These are phyloP conservation scores for Herpetospermum pedunculosum DNA, from an alignment of 306 rosid species.

Conservation along the genomic window DNA sequence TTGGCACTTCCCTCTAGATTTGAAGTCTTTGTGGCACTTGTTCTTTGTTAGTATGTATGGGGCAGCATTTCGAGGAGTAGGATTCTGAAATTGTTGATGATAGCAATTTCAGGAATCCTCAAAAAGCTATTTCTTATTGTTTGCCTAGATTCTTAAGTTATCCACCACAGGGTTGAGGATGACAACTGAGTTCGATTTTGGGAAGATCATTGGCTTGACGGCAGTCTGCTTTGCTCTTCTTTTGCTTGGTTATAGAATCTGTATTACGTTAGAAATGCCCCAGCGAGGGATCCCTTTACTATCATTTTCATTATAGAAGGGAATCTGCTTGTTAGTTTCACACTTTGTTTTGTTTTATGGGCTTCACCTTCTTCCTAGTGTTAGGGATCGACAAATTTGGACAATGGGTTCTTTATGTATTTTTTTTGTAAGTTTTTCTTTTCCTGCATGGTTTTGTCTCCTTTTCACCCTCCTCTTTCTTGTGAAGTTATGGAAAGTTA, in stretches of 20 bases:
- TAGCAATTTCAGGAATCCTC: not conserved
- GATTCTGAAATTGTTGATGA: not conserved
- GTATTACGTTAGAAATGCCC: too few species aligned
- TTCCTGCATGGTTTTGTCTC: not conserved
- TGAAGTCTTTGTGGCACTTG: not conserved
- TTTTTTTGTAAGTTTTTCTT: not conserved
- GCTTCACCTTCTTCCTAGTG: not conserved
- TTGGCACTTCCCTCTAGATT: not conserved
- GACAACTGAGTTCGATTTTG: not conserved
- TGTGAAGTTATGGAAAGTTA: not conserved
- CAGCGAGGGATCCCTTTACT: not conserved
- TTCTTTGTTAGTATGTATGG: not conserved
- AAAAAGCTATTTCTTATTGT: not conserved
- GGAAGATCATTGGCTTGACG: not conserved
- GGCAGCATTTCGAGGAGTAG: not conserved
- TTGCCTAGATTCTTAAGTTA: not conserved
- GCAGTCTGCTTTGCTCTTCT: not conserved
- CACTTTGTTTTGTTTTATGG: not conserved
- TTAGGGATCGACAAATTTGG: not conserved
- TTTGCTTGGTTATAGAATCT: not conserved
- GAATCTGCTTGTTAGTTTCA: not conserved
- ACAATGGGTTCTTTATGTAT: not conserved
- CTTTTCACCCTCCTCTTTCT: not conserved
- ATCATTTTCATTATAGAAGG: not conserved
- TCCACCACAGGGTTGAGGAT: not conserved